These are phyloP conservation scores for Dactylellina haptotyla DNA, from an alignment of 2,329 filamentous ascomycete species.

Conservation along the genomic window DNA sequence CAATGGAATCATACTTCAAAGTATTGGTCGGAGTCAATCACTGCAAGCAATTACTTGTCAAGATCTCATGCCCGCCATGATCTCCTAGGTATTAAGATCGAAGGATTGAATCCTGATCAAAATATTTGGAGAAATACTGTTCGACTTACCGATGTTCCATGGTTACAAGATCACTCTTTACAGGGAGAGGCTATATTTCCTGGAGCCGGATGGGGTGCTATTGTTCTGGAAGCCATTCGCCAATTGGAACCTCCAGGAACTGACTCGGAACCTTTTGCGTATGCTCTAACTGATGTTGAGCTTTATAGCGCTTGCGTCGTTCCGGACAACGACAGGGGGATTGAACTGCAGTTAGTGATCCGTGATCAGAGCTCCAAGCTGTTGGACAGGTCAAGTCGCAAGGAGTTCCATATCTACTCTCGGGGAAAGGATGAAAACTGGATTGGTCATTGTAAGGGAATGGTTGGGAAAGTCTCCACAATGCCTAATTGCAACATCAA, in stretches of 20 bases:
- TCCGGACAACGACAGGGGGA: slow-evolving; percentile 33
- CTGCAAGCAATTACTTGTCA: neutral
- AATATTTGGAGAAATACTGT: slow-evolving; percentile 64
- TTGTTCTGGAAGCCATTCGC: slow-evolving; percentile 62
- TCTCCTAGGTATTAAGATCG: slow-evolving; percentile 21
- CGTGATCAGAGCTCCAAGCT: neutral
- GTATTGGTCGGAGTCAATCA: neutral
- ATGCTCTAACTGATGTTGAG: slow-evolving; percentile 57
- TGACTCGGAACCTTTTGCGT: slow-evolving; percentile 14
- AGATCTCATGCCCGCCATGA: slow-evolving; percentile 25
- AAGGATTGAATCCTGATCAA: slow-evolving; percentile 49
- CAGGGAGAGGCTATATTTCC: slow-evolving; percentile 63
- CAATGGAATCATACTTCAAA: slow-evolving; percentile 1
- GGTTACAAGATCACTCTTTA: slow-evolving; percentile 65
- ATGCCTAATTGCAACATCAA: neutral
- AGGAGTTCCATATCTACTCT: slow-evolving; percentile 4
- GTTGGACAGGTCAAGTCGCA: neutral
- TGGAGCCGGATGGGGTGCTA: slow-evolving; percentile 62
- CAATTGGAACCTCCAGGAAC: neutral
- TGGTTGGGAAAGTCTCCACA: neutral
- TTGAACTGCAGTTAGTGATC: slow-evolving; percentile 26
- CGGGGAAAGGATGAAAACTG: neutral
- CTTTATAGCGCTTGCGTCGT: slow-evolving; percentile 55
- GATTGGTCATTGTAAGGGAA: slow-evolving; percentile 5
- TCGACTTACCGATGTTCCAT: slow-evolving; percentile 61